Base-by-base conservation (phyloP, 345 rosid genomes). In the Raphanus sativus region DNA sequence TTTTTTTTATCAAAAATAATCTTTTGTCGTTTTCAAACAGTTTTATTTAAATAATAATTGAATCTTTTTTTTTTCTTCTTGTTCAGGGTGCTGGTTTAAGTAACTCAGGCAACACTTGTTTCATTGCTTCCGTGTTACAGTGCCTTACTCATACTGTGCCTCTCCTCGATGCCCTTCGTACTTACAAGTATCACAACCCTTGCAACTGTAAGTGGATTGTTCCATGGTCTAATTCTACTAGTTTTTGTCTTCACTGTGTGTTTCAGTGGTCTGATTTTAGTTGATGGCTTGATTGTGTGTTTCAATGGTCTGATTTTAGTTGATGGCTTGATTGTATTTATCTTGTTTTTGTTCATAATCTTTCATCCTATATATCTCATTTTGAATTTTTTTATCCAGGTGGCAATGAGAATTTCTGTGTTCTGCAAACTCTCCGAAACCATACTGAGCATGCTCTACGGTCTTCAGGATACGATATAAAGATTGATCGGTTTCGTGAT, bases 131-230 rank as follows among this genome's bases (percentile, higher is more conserved):
- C 1, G 85, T 93, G 56, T 78, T 96, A 76, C 99, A 96, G 73
- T 93, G 99, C 72, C 82, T 96, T 26, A 91, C 97, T 6, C 99
- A 96, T 65, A 85, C 97, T 0, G 92, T 93, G 64, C 95, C 93
- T 1, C 79, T 93, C 63, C 85, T 93, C 26, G 80, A 83, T 67
- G 86, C 83, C 58, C 88, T 96, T 68, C 81, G 76, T 2, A 72
- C 87, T 24, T 86, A 32, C 21, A 60, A 73, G 11, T 85, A 86
- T 52, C 75, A 66, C 4, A 28, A 3, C 71, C 86, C 85, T 28
- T 91, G 98, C 64, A 69, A 86, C 62, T 65, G 91, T 86, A 83
- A 60, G 82, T 34, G 3, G 7, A 50, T 15, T 50, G 55, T 33
- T 33, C 36, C 6, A 33, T 33, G 36, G 5, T 33, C 36, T 33